These are phyloP conservation scores for Aspergillus olivimuriae DNA, from an alignment of 495 filamentous ascomycete genomes.

Conservation along the genomic window DNA sequence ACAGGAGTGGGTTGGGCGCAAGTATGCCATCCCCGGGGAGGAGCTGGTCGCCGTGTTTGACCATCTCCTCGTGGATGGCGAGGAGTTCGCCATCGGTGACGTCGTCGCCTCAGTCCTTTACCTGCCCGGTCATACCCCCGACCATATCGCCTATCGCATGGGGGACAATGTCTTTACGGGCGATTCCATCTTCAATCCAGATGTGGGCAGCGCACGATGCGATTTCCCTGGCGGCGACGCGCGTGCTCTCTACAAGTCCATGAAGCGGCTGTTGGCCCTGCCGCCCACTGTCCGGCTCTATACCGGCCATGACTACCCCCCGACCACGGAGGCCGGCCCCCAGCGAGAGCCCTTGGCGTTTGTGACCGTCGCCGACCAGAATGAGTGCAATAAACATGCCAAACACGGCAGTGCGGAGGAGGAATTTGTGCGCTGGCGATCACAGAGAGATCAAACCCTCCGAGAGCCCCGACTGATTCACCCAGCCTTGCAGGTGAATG, in stretches of 20 bases:
- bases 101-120: constrained; percentile 36
- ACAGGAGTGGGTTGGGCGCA: constrained; percentile 35
- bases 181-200: constrained; percentile 49
- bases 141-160: constrained; percentile 50
- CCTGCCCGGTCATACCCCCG: constrained; percentile 51
- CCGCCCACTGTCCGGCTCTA: constrained; percentile 33
- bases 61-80: constrained; percentile 39
- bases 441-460: constrained; percentile 33
- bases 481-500: constrained; percentile 48
- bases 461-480: constrained; percentile 42
- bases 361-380: constrained; percentile 42
- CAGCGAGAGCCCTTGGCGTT: constrained; percentile 23
- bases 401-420: constrained; percentile 30
- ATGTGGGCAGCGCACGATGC: constrained; percentile 47
- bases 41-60: constrained; percentile 42
- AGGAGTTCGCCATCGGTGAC: constrained; percentile 38
- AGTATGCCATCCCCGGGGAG: constrained; percentile 31
- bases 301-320: constrained; percentile 42
- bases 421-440: constrained; percentile 40
- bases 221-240: constrained; percentile 49
- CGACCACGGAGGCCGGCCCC: constrained; percentile 7
- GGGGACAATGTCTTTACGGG: constrained; percentile 50
- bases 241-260: constrained; percentile 32
- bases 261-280: constrained; percentile 35
- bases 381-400: constrained; percentile 42